These are phyloP conservation scores for Parasitella parasitica DNA, from an alignment of 371 early-diverging fungal genomes.

Conservation along the genomic window DNA sequence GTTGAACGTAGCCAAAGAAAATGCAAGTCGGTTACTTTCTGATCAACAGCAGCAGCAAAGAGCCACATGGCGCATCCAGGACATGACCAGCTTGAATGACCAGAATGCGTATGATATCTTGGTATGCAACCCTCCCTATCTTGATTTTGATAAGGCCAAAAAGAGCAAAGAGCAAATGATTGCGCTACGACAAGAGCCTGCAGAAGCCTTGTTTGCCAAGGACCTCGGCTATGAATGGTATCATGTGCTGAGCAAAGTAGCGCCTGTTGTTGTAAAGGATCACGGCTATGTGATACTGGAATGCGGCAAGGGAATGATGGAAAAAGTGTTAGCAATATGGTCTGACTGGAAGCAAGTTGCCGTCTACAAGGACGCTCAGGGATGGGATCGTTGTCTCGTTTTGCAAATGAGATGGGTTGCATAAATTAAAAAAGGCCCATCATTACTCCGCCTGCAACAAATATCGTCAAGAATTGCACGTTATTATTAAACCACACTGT, in stretches of 20 bases:
- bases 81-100: constrained; percentile 42
- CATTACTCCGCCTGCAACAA: neutral
- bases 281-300: constrained; percentile 60
- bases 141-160: constrained; percentile 39
- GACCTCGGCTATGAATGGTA: constrained; percentile 71
- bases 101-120: constrained; percentile 57
- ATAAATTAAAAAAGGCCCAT: neutral
- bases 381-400: constrained; percentile 64
- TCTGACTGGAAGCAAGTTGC: constrained; percentile 44
- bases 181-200: constrained; percentile 61
- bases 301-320: constrained; percentile 70
- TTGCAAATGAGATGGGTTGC: constrained; percentile 20
- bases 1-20: constrained; percentile 53
- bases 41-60: constrained; percentile 16
- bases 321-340: constrained; percentile 59
- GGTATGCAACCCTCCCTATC: constrained; percentile 79
- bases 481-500: too few relatives aligned
- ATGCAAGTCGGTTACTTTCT: constrained; percentile 29
- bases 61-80: constrained; percentile 33
- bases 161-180: constrained; percentile 32
- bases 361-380: constrained; percentile 51
- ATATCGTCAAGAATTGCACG: neutral
- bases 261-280: constrained; percentile 30
- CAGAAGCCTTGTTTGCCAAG: constrained; percentile 63
- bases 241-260: constrained; percentile 44